Conservation (phyloP, 106 monocot species). For the Agapanthus africanus region DNA sequence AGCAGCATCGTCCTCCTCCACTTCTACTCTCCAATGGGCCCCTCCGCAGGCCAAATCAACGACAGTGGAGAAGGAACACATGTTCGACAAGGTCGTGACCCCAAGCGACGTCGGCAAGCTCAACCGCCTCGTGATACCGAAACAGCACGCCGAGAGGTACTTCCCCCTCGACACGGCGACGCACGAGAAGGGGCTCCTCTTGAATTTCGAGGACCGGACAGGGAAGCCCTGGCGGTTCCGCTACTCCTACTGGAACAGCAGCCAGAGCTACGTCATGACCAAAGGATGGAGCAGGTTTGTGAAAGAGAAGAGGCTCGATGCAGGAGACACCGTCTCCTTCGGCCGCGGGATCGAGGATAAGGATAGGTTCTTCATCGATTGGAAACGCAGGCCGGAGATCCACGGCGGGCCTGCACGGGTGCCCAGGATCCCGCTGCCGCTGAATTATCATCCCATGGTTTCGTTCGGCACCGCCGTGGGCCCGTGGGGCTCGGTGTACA, state of each 20-base stretch:
- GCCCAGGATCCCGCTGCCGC: conserved; percentile 5
- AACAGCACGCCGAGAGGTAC: conserved; percentile 92
- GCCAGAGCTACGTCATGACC: conserved; percentile 99
- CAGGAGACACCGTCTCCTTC: conserved; percentile 88
- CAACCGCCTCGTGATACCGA: conserved; percentile 87
- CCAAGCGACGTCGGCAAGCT: conserved; percentile 96
- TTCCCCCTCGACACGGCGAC: conserved; percentile 59
- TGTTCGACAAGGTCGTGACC: conserved; percentile 94
- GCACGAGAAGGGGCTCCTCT: conserved; percentile 64
- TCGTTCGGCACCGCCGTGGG: conserved; percentile 10
- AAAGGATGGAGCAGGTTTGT: conserved; percentile 97
- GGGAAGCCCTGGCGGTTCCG: conserved; percentile 90
- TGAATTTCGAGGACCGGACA: conserved; percentile 76
- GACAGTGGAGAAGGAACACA: conserved; percentile 67
- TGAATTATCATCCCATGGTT: background rate
- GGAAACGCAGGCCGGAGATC: conserved; percentile 31
- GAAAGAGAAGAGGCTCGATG: conserved; percentile 86
- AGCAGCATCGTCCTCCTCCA: background rate
- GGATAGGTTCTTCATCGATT: conserved; percentile 3
- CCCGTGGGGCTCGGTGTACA: background rate
- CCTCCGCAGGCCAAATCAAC: background rate
- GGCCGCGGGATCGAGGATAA: background rate
- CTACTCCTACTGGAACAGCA: conserved; percentile 98
- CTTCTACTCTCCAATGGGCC: background rate
- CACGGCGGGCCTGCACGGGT: background rate